Conservation (phyloP, 2,329 filamentous ascomycete species). For the Fusarium nodosum region DNA sequence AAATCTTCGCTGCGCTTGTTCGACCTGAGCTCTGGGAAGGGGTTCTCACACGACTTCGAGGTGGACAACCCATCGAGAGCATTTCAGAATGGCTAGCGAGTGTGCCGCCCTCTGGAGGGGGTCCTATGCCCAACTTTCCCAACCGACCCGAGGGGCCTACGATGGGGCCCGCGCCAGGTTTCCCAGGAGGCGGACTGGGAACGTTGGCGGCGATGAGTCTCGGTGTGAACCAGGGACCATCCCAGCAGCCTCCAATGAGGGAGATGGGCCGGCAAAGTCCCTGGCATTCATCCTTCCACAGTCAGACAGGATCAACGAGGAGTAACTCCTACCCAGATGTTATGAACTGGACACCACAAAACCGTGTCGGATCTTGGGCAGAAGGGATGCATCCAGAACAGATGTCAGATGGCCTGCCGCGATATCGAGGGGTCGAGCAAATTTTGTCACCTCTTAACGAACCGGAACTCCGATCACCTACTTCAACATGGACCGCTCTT, state of each 20-base stretch:
- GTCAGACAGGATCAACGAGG: slow-evolving; percentile 61
- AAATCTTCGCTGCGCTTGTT: slow-evolving; percentile 67
- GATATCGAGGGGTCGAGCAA: slow-evolving; percentile 61
- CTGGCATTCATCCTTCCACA: slow-evolving; percentile 64
- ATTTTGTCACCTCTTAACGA: slow-evolving; percentile 62
- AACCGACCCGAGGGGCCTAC: slow-evolving; percentile 32
- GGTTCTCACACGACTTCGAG: slow-evolving; percentile 66
- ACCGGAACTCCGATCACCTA: slow-evolving; percentile 59
- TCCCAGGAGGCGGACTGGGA: slow-evolving; percentile 48
- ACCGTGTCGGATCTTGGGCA: slow-evolving; percentile 65
- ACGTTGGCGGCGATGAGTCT: slow-evolving; percentile 53
- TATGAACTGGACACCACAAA: slow-evolving; percentile 63
- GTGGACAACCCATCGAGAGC: slow-evolving; percentile 66
- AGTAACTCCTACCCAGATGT: slow-evolving; percentile 63
- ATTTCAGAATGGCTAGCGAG: slow-evolving; percentile 68
- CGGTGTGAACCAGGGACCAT: slow-evolving; percentile 50
- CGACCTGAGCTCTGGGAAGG: slow-evolving; percentile 67
- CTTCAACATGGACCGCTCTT: slow-evolving; percentile 71
- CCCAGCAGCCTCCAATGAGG: slow-evolving; percentile 52
- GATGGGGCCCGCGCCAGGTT: slow-evolving; percentile 48
- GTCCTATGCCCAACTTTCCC: slow-evolving; percentile 50
- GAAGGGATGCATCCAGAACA: slow-evolving; percentile 58
- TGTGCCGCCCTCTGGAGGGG: slow-evolving; percentile 51
- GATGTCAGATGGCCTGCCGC: slow-evolving; percentile 51
- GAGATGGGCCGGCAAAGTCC: slow-evolving; percentile 62